Conservation (phyloP, 352 stramenopile genomes). For the Phytophthora podocarpi region DNA sequence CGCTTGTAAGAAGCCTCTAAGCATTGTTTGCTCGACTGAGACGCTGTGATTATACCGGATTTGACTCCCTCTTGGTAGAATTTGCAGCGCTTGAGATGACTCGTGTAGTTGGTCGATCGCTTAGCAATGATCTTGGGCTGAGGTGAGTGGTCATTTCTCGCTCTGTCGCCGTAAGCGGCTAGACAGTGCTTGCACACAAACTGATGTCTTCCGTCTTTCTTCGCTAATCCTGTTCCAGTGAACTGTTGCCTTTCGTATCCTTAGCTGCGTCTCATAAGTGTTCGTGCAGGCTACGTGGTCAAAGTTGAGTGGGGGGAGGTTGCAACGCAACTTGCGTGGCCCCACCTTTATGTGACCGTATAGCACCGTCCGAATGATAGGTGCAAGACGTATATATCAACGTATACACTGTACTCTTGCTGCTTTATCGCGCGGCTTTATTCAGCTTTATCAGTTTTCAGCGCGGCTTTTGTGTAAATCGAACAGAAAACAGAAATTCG, state of each 20-base stretch:
- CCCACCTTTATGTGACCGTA: too few relatives aligned
- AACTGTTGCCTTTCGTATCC: too few relatives aligned
- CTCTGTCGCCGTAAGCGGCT: not conserved
- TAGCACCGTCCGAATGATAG: too few relatives aligned
- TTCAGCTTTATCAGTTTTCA: not conserved
- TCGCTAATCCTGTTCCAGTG: not conserved
- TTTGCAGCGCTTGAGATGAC: too few relatives aligned
- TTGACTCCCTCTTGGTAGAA: not conserved
- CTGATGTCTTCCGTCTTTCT: not conserved
- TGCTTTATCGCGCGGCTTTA: not conserved
- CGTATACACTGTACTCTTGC: not conserved
- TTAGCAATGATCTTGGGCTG: too few relatives aligned
- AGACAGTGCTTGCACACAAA: not conserved
- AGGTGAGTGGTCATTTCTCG: too few relatives aligned
- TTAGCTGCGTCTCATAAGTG: not conserved
- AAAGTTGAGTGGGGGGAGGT: not conserved
- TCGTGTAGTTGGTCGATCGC: too few relatives aligned
- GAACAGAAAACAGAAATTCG: not conserved
- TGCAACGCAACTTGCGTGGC: too few relatives aligned
- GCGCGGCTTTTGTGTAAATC: not conserved
- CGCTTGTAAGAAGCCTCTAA: too few relatives aligned
- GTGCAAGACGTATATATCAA: too few relatives aligned
- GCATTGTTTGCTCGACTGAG: too few relatives aligned
- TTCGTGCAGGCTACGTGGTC: not conserved
- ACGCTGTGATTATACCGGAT: not conserved